Percentiles rank a stretch among this genome's conserved stretches.
phyloP scores from a whole-genome alignment of 345 rosid genomes.

The Trapa incisa region DNA sequence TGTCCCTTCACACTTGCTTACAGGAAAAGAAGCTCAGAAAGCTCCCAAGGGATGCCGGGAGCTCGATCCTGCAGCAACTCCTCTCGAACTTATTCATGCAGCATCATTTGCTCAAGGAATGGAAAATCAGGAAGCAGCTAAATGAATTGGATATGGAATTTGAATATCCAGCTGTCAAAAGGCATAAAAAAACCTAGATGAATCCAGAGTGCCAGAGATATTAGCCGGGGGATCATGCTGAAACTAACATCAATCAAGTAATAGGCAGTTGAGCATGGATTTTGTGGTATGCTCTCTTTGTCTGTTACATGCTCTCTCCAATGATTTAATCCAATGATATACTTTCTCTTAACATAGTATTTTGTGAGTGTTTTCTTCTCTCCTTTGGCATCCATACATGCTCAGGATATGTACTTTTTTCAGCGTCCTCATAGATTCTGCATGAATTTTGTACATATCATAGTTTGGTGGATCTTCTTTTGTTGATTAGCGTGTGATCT shows the following conservation, averaged over 20 bases:
- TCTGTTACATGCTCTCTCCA: background rate
- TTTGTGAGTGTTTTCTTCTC: background rate
- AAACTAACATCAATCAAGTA: background rate
- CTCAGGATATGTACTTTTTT: background rate
- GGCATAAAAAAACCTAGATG: background rate
- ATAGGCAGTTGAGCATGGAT: background rate
- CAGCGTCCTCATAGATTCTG: background rate
- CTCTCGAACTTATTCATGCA: conserved; percentile 28
- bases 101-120: conserved; percentile 5
- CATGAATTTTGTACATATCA: background rate
- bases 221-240: too few relatives aligned
- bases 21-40: conserved; percentile 26
- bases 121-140: background rate
- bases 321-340: background rate
- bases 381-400: background rate
- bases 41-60: conserved; percentile 33
- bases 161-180: background rate
- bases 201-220: too few relatives aligned
- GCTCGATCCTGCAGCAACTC: conserved; percentile 35
- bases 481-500: background rate
- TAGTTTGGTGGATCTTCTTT: background rate
- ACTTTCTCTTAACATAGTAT: background rate
- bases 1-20: conserved; percentile 31
- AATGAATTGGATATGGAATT: background rate
- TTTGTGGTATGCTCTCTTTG: conserved; percentile 1